Conservation (phyloP, 2,329 filamentous ascomycete genomes). For the Tolypocladium ophioglossoides region DNA sequence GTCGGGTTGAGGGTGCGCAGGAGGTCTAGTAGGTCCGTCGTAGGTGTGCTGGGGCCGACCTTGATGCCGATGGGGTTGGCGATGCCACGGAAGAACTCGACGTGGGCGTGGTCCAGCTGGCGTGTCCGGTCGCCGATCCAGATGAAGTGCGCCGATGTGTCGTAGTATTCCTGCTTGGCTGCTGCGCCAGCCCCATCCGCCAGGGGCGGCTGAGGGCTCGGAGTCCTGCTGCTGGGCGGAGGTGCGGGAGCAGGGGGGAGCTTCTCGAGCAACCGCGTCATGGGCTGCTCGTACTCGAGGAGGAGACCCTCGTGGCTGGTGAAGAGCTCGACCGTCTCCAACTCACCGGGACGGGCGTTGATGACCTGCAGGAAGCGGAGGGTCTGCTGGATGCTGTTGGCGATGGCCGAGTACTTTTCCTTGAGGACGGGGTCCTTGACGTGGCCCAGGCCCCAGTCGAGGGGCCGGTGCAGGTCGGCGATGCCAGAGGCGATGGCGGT, state of each 20-base stretch:
- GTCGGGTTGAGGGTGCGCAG: slow-evolving; percentile 78
- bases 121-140: slow-evolving; percentile 97
- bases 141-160: slow-evolving; percentile 92
- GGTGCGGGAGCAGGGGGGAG: slow-evolving; percentile 28
- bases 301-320: slow-evolving; percentile 92
- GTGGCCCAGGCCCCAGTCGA: slow-evolving; percentile 92
- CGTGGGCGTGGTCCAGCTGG: slow-evolving; percentile 84
- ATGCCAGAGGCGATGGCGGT: slow-evolving; percentile 77
- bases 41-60: slow-evolving; percentile 76
- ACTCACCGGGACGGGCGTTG: slow-evolving; percentile 71
- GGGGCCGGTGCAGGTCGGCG: slow-evolving; percentile 82
- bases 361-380: slow-evolving; percentile 91
- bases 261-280: slow-evolving; percentile 67
- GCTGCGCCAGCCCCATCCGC: slow-evolving; percentile 12
- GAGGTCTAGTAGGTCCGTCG: slow-evolving; percentile 64
- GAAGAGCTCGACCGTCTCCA: slow-evolving; percentile 89
- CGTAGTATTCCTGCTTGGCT: slow-evolving; percentile 61
- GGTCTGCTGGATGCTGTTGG: slow-evolving; percentile 78
- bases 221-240: slow-evolving; percentile 14
- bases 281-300: slow-evolving; percentile 83
- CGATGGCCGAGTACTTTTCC: slow-evolving; percentile 75
- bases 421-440: slow-evolving; percentile 76
- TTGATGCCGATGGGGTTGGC: slow-evolving; percentile 96
- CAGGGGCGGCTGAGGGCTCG: slow-evolving; percentile 30
- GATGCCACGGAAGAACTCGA: slow-evolving; percentile 95